Evolutionary conservation across 164 flowering plant genomes (phyloP).

Genomic region (Magnolia changhungtana): DNA sequence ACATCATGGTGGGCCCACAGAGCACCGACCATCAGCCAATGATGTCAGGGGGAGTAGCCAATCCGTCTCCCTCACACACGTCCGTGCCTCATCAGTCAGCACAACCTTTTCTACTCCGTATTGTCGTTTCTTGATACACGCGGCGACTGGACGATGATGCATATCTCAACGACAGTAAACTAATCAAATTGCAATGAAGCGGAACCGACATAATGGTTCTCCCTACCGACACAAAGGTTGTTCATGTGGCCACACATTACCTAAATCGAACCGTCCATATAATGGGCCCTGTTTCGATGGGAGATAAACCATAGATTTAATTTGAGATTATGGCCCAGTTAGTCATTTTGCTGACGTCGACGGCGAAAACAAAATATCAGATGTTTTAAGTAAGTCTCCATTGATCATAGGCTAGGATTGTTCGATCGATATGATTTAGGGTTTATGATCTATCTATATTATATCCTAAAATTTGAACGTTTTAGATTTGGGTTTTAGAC

Average conservation of each 20-base stretch:
- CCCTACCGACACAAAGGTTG: not conserved
- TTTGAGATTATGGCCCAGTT: not conserved
- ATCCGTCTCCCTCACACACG: too few relatives aligned
- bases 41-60: too few relatives aligned
- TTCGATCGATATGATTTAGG: too few relatives aligned
- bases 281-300: not conserved
- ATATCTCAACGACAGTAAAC: not conserved
- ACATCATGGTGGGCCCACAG: too few relatives aligned
- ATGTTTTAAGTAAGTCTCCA: too few relatives aligned
- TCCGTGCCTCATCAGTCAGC: too few relatives aligned
- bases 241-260: not conserved
- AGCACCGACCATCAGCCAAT: too few relatives aligned
- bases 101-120: not conserved
- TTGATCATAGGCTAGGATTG: too few relatives aligned
- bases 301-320: too few relatives aligned
- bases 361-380: not conserved
- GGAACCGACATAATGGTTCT: not conserved
- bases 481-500: too few relatives aligned
- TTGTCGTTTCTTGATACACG: not conserved
- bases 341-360: not conserved
- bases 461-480: too few relatives aligned
- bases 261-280: not conserved
- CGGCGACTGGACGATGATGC: not conserved
- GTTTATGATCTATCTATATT: too few relatives aligned
- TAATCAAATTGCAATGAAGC: not conserved